Percentiles rank a stretch among this genome's conserved stretches.
Conservation (phyloP, 1,284 basidiomycete genomes). For the Erythrobasidium hasegawianum region DNA sequence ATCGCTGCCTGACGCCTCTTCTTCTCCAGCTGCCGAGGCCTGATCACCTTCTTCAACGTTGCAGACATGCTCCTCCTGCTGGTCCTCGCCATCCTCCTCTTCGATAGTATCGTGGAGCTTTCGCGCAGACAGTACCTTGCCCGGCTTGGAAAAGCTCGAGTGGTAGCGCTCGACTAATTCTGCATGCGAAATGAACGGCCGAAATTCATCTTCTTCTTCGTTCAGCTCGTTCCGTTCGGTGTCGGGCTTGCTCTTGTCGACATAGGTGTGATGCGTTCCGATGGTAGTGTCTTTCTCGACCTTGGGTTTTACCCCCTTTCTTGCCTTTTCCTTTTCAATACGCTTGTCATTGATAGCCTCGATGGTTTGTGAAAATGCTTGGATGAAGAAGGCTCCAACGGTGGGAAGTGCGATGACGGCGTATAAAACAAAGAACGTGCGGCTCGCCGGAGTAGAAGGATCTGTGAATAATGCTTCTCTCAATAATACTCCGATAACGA, state of each 20-base stretch:
- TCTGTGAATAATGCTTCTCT: neutral
- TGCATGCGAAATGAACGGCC: slow-evolving; percentile 48
- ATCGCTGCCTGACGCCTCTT: neutral
- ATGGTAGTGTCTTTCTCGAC: neutral
- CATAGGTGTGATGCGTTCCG: slow-evolving; percentile 13
- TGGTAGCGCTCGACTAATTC: slow-evolving; percentile 47
- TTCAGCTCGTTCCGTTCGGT: slow-evolving; percentile 1
- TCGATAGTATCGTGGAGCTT: neutral
- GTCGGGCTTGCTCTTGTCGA: neutral
- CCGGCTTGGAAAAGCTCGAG: slow-evolving; percentile 41
- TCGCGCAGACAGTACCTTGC: neutral
- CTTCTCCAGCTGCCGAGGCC: neutral
- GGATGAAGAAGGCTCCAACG: neutral
- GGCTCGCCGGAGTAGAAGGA: neutral
- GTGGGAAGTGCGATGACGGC: slow-evolving; percentile 36
- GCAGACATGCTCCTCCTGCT: neutral
- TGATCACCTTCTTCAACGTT: neutral
- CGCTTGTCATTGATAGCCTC: neutral
- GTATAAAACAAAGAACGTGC: slow-evolving; percentile 41
- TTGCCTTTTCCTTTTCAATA: neutral
- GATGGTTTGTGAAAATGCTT: neutral
- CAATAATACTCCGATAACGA: no score
- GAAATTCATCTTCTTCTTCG: slow-evolving; percentile 38
- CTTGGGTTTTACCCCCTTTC: neutral
- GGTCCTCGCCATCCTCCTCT: neutral